phyloP scores from a whole-genome alignment of 78 protist species.

The Dictyostelium capitatum region DNA sequence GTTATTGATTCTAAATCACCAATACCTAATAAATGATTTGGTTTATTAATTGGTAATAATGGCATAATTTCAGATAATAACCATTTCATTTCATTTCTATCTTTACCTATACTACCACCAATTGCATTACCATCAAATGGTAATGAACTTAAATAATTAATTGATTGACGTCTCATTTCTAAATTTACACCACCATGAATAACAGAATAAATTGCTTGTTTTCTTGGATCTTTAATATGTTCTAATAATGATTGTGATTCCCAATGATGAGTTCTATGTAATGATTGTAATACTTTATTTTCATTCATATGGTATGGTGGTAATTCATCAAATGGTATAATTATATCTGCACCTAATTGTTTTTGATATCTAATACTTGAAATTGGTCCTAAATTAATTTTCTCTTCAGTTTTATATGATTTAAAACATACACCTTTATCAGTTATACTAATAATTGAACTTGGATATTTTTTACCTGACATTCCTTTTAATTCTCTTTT shows the following conservation, averaged over 20 bases:
- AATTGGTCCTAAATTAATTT: conserved; percentile 78
- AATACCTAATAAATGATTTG: conserved; percentile 89
- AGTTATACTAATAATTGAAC: conserved; percentile 52
- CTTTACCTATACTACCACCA: conserved; percentile 90
- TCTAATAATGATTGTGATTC: conserved; percentile 68
- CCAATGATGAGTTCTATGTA: conserved; percentile 93
- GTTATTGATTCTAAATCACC: conserved; percentile 79
- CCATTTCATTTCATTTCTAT: conserved; percentile 70
- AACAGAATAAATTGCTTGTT: conserved; percentile 90
- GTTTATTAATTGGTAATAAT: conserved; percentile 53
- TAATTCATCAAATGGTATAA: conserved; percentile 91
- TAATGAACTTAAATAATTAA: conserved; percentile 56
- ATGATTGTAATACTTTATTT: conserved; percentile 44
- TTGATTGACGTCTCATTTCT: conserved; percentile 63
- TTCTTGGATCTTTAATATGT: conserved; percentile 81
- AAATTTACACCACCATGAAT: conserved; percentile 90
- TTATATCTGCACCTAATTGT: conserved; percentile 88
- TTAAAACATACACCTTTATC: conserved; percentile 80
- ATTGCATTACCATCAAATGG: conserved; percentile 89
- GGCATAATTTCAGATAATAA: conserved; percentile 58
- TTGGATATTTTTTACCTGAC: conserved; percentile 72
- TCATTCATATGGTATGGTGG: conserved; percentile 80
- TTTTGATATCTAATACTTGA: conserved; percentile 84
- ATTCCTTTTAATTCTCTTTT: conserved; percentile 86
- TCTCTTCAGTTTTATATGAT: conserved; percentile 39